Evolutionary conservation across 2,329 filamentous ascomycete genomes (phyloP), one percentile per base, ranked within the genome.

Genomic region (Fusarium sp.): DNA sequence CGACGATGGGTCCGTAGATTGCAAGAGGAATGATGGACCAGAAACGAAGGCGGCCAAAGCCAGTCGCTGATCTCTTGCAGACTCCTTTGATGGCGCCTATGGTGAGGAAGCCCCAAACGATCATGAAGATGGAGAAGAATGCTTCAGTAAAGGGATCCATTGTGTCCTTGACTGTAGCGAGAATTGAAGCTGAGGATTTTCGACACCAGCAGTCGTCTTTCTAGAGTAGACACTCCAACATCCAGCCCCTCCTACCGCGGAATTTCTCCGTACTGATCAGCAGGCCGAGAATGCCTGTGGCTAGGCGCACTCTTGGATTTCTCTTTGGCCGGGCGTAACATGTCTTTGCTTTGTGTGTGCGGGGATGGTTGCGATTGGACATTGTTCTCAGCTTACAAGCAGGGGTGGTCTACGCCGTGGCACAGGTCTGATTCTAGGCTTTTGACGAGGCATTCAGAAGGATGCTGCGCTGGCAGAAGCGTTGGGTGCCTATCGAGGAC

Each of bases 41-140:
- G 36, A 61, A 61, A 2, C 58, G 36, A n/a, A 61, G 36, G 3
- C 17, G 2, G 7, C 23, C 35, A n/a, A 61, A 61, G 2, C 4
- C 36, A 13, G 4, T 31, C 1, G 51, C 37, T 13, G 58, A 25
- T 17, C 29, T 56, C 2, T 7, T 11, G 0, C 10, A 8, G 2
- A 61, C 15, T 1, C 14, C n/a, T 1, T 17, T 25, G 0, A 43
- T n/a, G 21, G 31, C 35, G 5, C n/a, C 11, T 10, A 60, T 6
- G 2, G 37, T 38, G 17, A 59, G 31, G 9, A 46, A 35, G 4
- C 25, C 39, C 33, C 48, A 54, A 4, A 33, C 0, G 27, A 60
- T 54, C 15, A 59, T 49, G 15, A 60, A 60, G 13, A 60, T 59
- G 0, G 54, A 59, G 21, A 60, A 60, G 11, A 49, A 60, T 0